Conservation (phyloP, 139 green algal species). For the Astrephomene gubernaculifera region DNA sequence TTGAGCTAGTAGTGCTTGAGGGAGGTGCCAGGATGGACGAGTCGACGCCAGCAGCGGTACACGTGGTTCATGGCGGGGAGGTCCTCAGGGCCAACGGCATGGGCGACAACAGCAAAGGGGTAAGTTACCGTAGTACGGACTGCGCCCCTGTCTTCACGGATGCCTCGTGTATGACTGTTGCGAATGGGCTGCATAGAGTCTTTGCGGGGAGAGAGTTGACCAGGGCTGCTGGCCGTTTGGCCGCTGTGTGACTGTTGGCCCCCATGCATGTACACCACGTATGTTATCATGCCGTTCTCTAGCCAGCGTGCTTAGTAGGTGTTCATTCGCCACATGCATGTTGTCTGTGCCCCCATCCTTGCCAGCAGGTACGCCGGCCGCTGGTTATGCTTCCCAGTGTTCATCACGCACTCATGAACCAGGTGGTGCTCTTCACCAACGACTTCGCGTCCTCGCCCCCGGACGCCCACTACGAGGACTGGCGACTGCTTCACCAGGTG, state of each 20-base stretch:
- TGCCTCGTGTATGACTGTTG: no score
- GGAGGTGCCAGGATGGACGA: neutral
- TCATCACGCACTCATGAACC: neutral
- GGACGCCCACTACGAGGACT: conserved; percentile 12
- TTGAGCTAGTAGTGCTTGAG: conserved; percentile 5
- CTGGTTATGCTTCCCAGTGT: neutral
- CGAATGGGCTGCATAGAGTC: no score
- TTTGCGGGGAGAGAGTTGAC: no score
- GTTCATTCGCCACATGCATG: neutral
- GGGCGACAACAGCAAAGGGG: no score
- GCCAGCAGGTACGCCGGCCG: neutral
- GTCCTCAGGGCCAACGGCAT: neutral
- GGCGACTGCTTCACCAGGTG: neutral
- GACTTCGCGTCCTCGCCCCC: neutral
- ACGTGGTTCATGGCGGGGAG: neutral
- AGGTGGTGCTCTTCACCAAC: conserved; percentile 11
- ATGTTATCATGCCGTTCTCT: neutral
- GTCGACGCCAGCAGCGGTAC: neutral
- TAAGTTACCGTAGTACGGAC: no score
- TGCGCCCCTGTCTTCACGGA: no score
- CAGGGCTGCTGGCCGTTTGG: no score
- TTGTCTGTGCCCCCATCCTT: neutral
- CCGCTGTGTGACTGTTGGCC: neutral
- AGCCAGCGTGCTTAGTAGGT: neutral
- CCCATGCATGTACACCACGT: neutral